phyloP scores from a whole-genome alignment of 2,329 filamentous ascomycete species.

The Trichoderma oligosporum region DNA sequence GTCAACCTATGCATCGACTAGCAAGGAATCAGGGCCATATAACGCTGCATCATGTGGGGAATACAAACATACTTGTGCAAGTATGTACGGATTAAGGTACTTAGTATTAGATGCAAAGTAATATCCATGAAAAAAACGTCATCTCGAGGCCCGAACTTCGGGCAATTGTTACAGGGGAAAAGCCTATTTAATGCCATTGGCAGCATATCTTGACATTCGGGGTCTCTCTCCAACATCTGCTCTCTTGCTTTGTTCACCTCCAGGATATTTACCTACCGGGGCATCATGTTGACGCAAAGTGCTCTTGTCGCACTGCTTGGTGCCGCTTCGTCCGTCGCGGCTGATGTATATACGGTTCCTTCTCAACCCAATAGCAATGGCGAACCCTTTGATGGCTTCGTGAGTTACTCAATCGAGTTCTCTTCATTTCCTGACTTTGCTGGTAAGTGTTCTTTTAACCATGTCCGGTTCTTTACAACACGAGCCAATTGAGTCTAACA shows the following conservation, averaged over 20 bases:
- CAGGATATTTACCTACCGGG: neutral
- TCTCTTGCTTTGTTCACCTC: neutral
- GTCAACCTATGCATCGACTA: slow-evolving; percentile 1
- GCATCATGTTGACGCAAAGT: slow-evolving; percentile 9
- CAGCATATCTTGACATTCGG: neutral
- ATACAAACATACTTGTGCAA: neutral
- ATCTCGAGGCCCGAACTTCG: neutral
- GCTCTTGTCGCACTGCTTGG: slow-evolving; percentile 17
- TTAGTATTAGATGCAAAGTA: neutral
- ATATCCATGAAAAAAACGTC: neutral
- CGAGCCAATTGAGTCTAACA: neutral
- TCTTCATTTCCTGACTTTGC: slow-evolving; percentile 51
- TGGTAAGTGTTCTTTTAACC: slow-evolving; percentile 26
- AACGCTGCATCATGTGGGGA: slow-evolving; percentile 6
- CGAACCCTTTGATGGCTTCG: slow-evolving; percentile 34
- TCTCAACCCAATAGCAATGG: slow-evolving; percentile 11
- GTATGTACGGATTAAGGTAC: no score
- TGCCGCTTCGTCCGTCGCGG: slow-evolving; percentile 7
- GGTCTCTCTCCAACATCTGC: neutral
- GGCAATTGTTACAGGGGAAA: neutral
- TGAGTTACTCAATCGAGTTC: slow-evolving; percentile 52
- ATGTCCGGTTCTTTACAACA: neutral
- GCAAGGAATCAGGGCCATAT: slow-evolving; percentile 1
- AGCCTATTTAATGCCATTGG: neutral
- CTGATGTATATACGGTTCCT: slow-evolving; percentile 19